phyloP scores from a whole-genome alignment of 495 filamentous ascomycete genomes.

The Aspergillus diversus region DNA sequence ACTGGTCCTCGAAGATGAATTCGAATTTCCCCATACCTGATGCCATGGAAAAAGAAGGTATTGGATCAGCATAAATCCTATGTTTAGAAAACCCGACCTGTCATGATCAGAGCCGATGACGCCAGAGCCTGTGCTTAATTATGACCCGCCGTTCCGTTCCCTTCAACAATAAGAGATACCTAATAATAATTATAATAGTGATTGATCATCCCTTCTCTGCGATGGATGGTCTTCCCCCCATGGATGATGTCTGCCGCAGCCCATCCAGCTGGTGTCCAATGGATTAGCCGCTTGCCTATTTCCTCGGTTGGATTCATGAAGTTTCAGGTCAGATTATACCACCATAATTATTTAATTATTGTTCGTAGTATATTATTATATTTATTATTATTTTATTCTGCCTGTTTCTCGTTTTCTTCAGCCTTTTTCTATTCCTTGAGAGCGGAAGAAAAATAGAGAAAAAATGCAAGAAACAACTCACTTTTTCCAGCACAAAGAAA shows the following conservation, averaged over 20 bases:
- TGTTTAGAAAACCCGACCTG: constrained; percentile 2
- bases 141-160: constrained; percentile 16
- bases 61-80: background rate
- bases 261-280: constrained; percentile 25
- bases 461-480: background rate
- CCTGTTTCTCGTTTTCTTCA: too few relatives aligned
- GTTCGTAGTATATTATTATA: background rate
- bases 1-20: too few relatives aligned
- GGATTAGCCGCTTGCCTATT: constrained; percentile 1
- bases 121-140: constrained; percentile 16
- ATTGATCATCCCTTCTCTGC: background rate
- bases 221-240: constrained; percentile 2
- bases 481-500: too few relatives aligned
- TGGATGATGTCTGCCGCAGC: constrained; percentile 12
- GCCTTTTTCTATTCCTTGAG: too few relatives aligned
- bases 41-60: background rate
- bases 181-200: constrained; percentile 1
- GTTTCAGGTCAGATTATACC: constrained; percentile 1
- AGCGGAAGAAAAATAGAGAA: too few relatives aligned
- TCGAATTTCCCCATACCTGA: background rate
- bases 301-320: background rate
- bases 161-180: constrained; percentile 6
- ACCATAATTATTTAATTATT: background rate
- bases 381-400: background rate
- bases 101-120: constrained; percentile 10